phyloP scores from a whole-genome alignment of 2,329 filamentous ascomycete genomes.

The Calycina herbarum region DNA sequence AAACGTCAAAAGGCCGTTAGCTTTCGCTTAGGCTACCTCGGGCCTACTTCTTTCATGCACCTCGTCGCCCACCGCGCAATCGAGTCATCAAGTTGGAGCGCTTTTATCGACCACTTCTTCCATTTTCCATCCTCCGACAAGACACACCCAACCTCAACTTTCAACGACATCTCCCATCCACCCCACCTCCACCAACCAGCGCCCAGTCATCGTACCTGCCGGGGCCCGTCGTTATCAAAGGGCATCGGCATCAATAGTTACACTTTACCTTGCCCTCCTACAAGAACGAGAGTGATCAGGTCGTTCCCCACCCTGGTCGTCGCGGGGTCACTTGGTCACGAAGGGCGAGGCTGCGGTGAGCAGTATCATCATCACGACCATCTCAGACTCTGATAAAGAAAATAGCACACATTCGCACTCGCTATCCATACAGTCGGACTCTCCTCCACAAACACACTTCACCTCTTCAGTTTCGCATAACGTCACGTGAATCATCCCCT shows the following conservation, averaged over 20 bases:
- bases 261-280: neutral
- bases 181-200: conserved; percentile 2
- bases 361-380: neutral
- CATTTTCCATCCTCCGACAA: neutral
- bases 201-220: neutral
- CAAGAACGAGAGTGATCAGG: neutral
- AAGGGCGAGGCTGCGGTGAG: neutral
- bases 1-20: neutral
- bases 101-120: neutral
- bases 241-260: conserved; percentile 1
- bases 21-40: neutral
- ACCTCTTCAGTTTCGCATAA: no score
- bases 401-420: neutral
- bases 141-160: neutral
- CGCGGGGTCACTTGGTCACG: neutral
- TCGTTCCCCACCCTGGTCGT: neutral
- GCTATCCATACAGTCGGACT: neutral
- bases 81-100: conserved; percentile 6
- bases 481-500: neutral
- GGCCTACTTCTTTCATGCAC: conserved; percentile 1
- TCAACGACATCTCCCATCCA: conserved; percentile 5
- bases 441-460: no score
- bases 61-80: neutral
- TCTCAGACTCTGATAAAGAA: neutral
- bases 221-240: neutral